These are phyloP conservation scores for Dactylorhiza incarnata DNA, from an alignment of 106 monocot genomes.

Conservation along the genomic window DNA sequence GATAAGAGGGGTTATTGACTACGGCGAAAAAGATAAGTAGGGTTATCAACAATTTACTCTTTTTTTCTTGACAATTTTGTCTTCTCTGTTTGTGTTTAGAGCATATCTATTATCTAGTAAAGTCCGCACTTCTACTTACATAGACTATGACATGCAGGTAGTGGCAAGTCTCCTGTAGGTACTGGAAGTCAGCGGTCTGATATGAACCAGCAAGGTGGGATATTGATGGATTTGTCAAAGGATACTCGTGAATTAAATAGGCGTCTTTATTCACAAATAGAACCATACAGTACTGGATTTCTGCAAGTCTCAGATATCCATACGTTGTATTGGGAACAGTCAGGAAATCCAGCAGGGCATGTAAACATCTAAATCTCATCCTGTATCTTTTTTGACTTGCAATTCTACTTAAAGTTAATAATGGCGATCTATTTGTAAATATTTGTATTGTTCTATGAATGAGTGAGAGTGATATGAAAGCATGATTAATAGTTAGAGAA, in stretches of 20 bases:
- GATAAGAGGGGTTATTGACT: no score
- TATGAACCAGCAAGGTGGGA: neutral
- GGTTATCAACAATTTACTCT: no score
- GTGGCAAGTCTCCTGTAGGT: neutral
- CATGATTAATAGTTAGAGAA: no score
- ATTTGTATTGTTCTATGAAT: neutral
- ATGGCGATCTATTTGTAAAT: neutral
- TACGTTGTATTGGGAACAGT: conserved; percentile 88
- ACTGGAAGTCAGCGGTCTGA: neutral
- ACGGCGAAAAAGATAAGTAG: no score
- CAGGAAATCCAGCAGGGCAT: conserved; percentile 81
- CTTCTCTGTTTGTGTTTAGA: neutral
- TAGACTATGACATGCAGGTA: conserved; percentile 9
- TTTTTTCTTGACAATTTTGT: neutral
- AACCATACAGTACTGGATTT: conserved; percentile 73
- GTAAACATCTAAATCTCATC: conserved; percentile 30
- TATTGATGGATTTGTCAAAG: conserved; percentile 21
- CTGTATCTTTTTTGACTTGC: neutral
- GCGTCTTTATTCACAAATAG: conserved; percentile 51
- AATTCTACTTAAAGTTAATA: neutral
- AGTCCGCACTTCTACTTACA: neutral
- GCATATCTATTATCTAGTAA: neutral
- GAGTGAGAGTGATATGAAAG: neutral
- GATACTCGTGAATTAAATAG: conserved; percentile 28
- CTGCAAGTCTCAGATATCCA: conserved; percentile 83